Conservation (phyloP, 2,329 filamentous ascomycete species). For the Epichloe sylvatica region DNA sequence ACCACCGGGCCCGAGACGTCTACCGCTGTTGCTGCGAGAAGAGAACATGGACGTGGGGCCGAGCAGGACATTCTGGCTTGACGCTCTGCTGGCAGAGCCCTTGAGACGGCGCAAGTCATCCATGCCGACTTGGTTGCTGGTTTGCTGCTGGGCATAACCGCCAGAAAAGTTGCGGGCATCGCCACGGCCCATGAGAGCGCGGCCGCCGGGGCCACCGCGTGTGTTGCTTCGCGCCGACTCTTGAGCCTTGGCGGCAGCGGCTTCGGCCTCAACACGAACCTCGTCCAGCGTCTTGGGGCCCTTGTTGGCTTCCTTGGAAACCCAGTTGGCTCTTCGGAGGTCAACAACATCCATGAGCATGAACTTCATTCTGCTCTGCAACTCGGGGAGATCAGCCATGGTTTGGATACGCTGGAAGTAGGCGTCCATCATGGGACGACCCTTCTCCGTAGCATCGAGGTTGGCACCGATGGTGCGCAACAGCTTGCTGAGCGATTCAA, state of each 20-base stretch:
- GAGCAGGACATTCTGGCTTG: slow-evolving; percentile 52
- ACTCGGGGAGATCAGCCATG: slow-evolving; percentile 65
- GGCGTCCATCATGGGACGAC: slow-evolving; percentile 72
- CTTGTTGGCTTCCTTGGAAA: slow-evolving; percentile 79
- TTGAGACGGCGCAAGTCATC: slow-evolving; percentile 83
- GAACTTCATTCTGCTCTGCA: slow-evolving; percentile 81
- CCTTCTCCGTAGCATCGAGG: slow-evolving; percentile 72
- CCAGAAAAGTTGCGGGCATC: slow-evolving; percentile 75
- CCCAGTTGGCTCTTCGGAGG: slow-evolving; percentile 63
- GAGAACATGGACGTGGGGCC: slow-evolving; percentile 79
- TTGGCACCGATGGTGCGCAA: slow-evolving; percentile 82
- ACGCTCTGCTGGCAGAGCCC: slow-evolving; percentile 40
- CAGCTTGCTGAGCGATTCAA: slow-evolving; percentile 89
- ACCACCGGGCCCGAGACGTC: slow-evolving; percentile 62
- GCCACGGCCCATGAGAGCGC: slow-evolving; percentile 63
- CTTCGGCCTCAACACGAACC: slow-evolving; percentile 71
- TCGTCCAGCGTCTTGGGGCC: slow-evolving; percentile 94
- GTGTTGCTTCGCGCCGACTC: slow-evolving; percentile 50
- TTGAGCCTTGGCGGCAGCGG: slow-evolving; percentile 68
- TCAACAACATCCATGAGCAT: slow-evolving; percentile 95
- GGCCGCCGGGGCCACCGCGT: slow-evolving; percentile 51
- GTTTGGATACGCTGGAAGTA: slow-evolving; percentile 84
- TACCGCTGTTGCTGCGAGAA: slow-evolving; percentile 81
- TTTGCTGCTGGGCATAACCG: slow-evolving; percentile 55
- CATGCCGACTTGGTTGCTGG: slow-evolving; percentile 76